Percentiles rank a stretch among this genome's conserved stretches.
Conservation (phyloP, 2,329 filamentous ascomycete genomes). For the Botrytis pseudocinerea region DNA sequence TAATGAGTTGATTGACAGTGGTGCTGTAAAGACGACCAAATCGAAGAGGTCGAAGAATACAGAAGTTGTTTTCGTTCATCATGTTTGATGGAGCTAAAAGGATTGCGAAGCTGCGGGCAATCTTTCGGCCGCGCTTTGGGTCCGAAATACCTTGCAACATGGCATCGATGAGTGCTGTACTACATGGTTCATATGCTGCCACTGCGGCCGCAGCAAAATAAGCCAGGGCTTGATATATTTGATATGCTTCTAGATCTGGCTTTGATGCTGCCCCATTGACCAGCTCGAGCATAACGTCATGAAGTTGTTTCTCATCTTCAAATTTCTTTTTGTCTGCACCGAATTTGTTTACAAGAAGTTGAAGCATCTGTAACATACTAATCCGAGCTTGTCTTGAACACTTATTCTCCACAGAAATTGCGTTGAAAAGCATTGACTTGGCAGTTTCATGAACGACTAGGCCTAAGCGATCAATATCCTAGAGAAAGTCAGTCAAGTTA, state of each 20-base stretch:
- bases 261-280: conserved; percentile 20
- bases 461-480: conserved; percentile 25
- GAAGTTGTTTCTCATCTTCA: conserved; percentile 18
- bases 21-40: conserved; percentile 32
- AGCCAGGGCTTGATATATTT: conserved; percentile 34
- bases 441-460: conserved; percentile 31
- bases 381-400: conserved; percentile 28
- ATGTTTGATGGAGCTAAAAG: conserved; percentile 36
- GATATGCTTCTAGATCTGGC: conserved; percentile 24
- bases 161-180: conserved; percentile 27
- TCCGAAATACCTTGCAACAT: conserved; percentile 34
- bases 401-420: conserved; percentile 24
- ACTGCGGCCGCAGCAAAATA: conserved; percentile 37
- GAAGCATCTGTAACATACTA: conserved; percentile 34
- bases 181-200: conserved; percentile 30
- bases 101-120: conserved; percentile 37
- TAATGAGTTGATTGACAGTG: conserved; percentile 27
- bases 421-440: conserved; percentile 33
- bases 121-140: conserved; percentile 27
- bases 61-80: conserved; percentile 38
- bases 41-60: conserved; percentile 35
- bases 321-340: conserved; percentile 26
- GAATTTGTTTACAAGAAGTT: conserved; percentile 40
- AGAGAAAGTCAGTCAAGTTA: conserved; percentile 23
- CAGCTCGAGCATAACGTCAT: conserved; percentile 28